Base-by-base conservation (phyloP, 768 basidiomycete genomes). In the Strobilomyces echinocephalus region DNA sequence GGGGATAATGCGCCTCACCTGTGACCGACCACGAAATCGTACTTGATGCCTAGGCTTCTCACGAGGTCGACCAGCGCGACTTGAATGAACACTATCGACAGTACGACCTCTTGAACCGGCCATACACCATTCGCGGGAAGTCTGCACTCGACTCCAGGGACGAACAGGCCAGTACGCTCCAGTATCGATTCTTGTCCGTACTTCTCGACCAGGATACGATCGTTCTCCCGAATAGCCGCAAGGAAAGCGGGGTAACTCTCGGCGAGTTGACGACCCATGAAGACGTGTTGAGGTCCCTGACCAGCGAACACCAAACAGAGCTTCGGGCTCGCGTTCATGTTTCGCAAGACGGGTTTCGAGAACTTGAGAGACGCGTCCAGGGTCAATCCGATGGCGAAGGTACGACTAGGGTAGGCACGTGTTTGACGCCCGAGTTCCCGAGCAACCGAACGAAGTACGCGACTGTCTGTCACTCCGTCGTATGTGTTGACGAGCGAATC, bases 191-290 rank as follows among this genome's bases (percentile, higher is more conserved):
- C 53, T 36, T 69, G 68, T 0, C 58, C 60, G 44, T 62, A 67
- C 39, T 57, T 63, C 28, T 61, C 56, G 16, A 63, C 56, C 20
- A 73, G 47, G n/a, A 73, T 59, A n/a, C 63, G 67, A 46, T 73
- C 71, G 18, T 64, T 70, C 51, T 68, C 67, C 43, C 36, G 49
- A 40, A 72, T 63, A 9, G 69, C 56, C 6, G 60, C 45, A 4
- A 72, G 58, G 60, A 72, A 72, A 4, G 58, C 58, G 5, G 68
- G 68, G 46, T 68, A 72, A 16, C 46, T 59, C 45, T 69, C 64
- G 16, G 68, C 63, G 10, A 70, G 69, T 36, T 71, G 65, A 46
- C 72, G 71, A 50, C 72, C 72, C 71, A 72, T 73, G 49, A 60
- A 64, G 31, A 63, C 28, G 36, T 72, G 69, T 36, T 73, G 71